Evolutionary conservation across 2,329 filamentous ascomycete genomes (phyloP), one percentile per base, ranked within the genome.

Genomic region (Cercospora zeina): DNA sequence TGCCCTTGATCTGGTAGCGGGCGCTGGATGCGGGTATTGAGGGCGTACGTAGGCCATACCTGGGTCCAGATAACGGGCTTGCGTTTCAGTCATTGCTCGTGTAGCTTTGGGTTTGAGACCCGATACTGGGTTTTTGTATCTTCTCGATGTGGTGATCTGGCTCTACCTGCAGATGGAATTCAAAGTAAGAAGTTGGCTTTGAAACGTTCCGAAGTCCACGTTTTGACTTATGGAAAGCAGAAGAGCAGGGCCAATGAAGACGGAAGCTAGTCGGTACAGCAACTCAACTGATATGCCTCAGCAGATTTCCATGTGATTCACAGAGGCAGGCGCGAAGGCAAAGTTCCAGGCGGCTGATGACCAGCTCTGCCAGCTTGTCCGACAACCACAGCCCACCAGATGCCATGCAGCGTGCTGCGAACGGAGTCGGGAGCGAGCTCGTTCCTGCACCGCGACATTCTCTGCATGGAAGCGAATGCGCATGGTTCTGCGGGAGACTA

Each of bases 1-100:
- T 37, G 50, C 61, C 11, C 61, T 33, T 53, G 61, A 50, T 11
- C 61, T 50, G 19, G 39, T 49, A n/a, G 21, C 34, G 27, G 33
- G 24, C 11, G 37, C 21, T 50, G 56, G 45, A 42, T 33, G 57
- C 27, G 57, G 57, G 27, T 54, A 49, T 6, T 36, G 42, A 50
- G 56, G 56, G n/a, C 37, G 42, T 9, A 50, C 45, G 45, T 53
- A 39, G 31, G 57, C 47, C 34, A 54, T 51, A 37, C 30, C 47
- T n/a, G 56, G 39, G 34, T 37, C 54, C 34, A 56, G 24, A 56
- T 39, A 13, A 16, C 24, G n/a, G 27, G 24, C n/a, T 56, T 19
- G 54, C 24, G 54, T 56, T 56, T 56, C 54, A n/a, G 37, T 6
- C 14, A 56, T 39, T 34, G 49, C 7, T 56, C 54, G 54, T 45